Base-by-base conservation (phyloP, 2,329 filamentous ascomycete species). In the Fusarium sp. region DNA sequence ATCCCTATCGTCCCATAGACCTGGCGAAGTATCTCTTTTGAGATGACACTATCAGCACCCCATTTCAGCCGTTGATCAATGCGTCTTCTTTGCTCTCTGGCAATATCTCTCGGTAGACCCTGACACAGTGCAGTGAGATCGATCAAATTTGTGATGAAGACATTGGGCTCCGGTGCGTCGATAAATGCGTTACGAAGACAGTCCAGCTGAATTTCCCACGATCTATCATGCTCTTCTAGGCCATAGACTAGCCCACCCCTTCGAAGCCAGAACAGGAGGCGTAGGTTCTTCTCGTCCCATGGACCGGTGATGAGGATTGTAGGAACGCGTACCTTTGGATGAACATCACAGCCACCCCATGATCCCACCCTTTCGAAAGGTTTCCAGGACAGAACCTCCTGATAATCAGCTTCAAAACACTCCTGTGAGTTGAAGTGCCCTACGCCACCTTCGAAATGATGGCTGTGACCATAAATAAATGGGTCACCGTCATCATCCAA, bases 211-310 rank as follows among this genome's bases (percentile, higher is more conserved):
- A 80, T 53, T 64, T 87, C 86, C 86, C 86, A 87, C 3, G 83
- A 71, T 5, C 81, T 78, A 40, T 64, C 59, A 28, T 79, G 72
- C 3, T 78, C 67, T 25, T 79, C 77, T 13, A 82, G 47, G 9
- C 71, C 75, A 37, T 53, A 71, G 12, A 69, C 43, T 58, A 82
- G 78, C 19, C 85, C 85, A 10, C 80, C 82, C 40, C 83, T 81
- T 15, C 81, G 76, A 25, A 87, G 79, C 86, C 86, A 87, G 75
- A 86, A 86, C 9, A 87, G 78, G 33, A 84, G 84, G 43, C 82
- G 80, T 30, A 80, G 76, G 46, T 79, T 75, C 42, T 82, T 81
- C 8, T 82, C 82, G 30, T 82, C 75, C 84, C 83, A 86, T 1
- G 85, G 84, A 0, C 85, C 84, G 0, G 79, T 81, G 37, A 87